phyloP scores from a whole-genome alignment of 495 filamentous ascomycete species.

The Pyrenula aspistea region DNA sequence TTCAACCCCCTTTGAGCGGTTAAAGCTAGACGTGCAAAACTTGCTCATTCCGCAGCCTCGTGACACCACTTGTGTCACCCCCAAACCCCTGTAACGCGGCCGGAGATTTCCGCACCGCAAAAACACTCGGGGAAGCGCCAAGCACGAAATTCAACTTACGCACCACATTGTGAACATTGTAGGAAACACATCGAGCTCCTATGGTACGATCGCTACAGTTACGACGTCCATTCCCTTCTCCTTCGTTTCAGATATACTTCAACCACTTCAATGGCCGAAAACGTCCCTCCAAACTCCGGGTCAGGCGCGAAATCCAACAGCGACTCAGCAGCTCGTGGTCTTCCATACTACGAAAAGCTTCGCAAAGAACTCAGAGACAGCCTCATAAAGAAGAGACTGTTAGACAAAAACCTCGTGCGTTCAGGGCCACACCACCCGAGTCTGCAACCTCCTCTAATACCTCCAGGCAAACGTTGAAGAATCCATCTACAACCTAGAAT shows the following conservation, averaged over 20 bases:
- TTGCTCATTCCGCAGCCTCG: too few relatives aligned
- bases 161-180: not conserved
- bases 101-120: too few relatives aligned
- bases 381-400: conserved; percentile 50
- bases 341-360: conserved; percentile 65
- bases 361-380: conserved; percentile 56
- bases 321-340: conserved; percentile 24
- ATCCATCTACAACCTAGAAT: conserved; percentile 71
- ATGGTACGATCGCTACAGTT: not conserved
- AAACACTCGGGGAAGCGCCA: too few relatives aligned
- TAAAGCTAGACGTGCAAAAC: too few relatives aligned
- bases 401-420: conserved; percentile 56
- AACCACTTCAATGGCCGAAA: conserved; percentile 41
- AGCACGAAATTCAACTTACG: too few relatives aligned
- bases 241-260: not conserved
- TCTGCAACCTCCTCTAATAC: not conserved
- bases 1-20: too few relatives aligned
- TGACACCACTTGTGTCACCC: too few relatives aligned
- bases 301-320: conserved; percentile 10
- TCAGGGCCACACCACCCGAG: not conserved
- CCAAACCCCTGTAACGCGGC: too few relatives aligned
- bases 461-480: conserved; percentile 58
- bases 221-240: not conserved
- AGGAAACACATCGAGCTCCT: not conserved
- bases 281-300: conserved; percentile 23